phyloP scores from a whole-genome alignment of 73 alveolate genomes.

The Durusdinium trenchii region DNA sequence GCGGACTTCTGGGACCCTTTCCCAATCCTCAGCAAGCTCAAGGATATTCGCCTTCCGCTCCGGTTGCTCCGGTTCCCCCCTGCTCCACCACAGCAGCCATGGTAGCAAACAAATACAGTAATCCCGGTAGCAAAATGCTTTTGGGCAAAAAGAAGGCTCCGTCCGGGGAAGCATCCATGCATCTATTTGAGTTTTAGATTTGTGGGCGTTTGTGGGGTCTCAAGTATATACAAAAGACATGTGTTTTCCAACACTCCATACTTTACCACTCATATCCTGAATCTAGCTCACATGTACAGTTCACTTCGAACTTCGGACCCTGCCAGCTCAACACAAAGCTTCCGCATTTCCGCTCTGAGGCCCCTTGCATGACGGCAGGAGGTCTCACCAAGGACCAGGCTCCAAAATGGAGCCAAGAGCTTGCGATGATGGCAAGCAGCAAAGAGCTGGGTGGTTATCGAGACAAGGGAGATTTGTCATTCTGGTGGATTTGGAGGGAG shows the following conservation, averaged over 20 bases:
- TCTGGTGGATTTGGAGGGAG: not conserved
- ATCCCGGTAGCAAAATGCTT: not conserved
- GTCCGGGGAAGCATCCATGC: not conserved
- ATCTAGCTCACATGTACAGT: not conserved
- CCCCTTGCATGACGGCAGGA: slow-evolving; percentile 2
- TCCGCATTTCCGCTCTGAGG: not conserved
- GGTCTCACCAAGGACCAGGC: not conserved
- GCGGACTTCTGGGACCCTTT: not conserved
- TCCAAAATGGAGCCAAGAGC: not conserved
- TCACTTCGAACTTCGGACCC: not conserved
- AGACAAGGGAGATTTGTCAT: not conserved
- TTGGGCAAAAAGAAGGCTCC: not conserved
- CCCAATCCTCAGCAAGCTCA: not conserved
- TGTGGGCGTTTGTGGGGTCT: not conserved
- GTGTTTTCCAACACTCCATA: not conserved
- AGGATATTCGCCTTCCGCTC: not conserved
- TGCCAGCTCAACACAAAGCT: not conserved
- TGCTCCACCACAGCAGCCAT: not conserved
- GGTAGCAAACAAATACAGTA: not conserved
- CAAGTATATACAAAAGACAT: not conserved
- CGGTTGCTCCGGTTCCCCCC: not conserved
- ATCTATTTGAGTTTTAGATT: not conserved
- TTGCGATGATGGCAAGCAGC: not conserved
- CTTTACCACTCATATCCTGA: not conserved
- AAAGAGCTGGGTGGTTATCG: not conserved